Evolutionary conservation across 2,329 filamentous ascomycete genomes (phyloP).

Genomic region (Metarhizium robertsii): DNA sequence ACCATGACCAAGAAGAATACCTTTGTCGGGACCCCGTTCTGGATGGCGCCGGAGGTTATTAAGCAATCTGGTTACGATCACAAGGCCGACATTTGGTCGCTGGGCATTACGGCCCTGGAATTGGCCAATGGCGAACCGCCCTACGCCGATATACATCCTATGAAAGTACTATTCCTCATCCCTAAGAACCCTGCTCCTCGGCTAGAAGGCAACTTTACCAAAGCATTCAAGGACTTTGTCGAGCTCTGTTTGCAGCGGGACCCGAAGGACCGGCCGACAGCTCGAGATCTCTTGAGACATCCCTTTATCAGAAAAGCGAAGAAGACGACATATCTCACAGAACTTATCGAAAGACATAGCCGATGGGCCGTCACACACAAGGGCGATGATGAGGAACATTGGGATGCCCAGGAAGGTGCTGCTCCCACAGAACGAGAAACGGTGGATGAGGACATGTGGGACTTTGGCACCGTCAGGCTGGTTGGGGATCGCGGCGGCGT

Average conservation of each 20-base stretch:
- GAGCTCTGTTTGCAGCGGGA: conserved; percentile 80
- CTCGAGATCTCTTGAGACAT: conserved; percentile 79
- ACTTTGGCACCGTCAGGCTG: conserved; percentile 90
- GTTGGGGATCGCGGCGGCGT: conserved; percentile 56
- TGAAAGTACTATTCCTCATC: conserved; percentile 96
- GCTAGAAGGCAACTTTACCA: conserved; percentile 73
- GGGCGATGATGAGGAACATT: conserved; percentile 53
- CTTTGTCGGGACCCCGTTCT: conserved; percentile 95
- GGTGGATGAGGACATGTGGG: conserved; percentile 83
- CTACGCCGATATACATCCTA: conserved; percentile 93
- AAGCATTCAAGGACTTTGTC: conserved; percentile 75
- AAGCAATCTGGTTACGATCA: conserved; percentile 97
- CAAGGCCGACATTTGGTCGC: conserved; percentile 95
- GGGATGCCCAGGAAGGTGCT: conserved; percentile 47
- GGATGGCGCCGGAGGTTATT: conserved; percentile 99
- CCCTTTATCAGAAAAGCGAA: conserved; percentile 87
- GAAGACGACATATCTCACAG: conserved; percentile 92
- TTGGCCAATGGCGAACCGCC: conserved; percentile 87
- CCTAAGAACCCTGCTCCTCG: conserved; percentile 85
- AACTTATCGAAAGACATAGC: conserved; percentile 84
- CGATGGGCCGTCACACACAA: conserved; percentile 80
- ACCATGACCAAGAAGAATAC: conserved; percentile 99
- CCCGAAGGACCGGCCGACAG: conserved; percentile 78
- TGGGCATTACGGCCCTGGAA: conserved; percentile 90
- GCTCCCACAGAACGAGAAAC: conserved; percentile 43